A percentile compares a stretch with the other conserved stretches of the same genome.
These are phyloP conservation scores for Chaetomiaceae sp. DNA, from an alignment of 2,329 filamentous ascomycete genomes.

Conservation along the genomic window DNA sequence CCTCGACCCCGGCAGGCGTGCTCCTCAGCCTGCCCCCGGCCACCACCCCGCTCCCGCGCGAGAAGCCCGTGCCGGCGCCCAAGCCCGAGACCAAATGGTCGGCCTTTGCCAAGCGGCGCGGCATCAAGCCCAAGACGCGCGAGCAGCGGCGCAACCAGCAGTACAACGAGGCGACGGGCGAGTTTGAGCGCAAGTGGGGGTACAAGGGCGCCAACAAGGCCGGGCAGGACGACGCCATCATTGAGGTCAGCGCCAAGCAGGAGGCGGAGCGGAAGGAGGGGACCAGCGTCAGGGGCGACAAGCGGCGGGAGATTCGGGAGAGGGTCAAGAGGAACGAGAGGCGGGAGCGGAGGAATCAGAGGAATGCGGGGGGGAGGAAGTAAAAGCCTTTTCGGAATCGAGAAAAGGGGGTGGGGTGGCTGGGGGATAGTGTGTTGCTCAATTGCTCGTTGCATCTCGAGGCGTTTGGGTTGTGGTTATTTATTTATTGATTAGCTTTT, in stretches of 20 bases:
- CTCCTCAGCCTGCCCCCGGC: conserved; percentile 71
- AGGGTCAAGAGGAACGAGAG: conserved; percentile 66
- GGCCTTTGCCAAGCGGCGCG: conserved; percentile 93
- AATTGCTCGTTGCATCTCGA: not conserved
- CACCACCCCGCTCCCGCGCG: conserved; percentile 71
- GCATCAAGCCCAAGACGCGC: conserved; percentile 83
- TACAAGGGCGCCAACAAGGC: conserved; percentile 88
- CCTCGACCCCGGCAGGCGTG: conserved; percentile 64
- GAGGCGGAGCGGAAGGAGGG: conserved; percentile 61
- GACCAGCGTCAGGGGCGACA: conserved; percentile 57
- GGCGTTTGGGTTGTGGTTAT: conserved; percentile 1
- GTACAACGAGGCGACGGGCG: conserved; percentile 77
- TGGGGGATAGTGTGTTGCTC: no score
- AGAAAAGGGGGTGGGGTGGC: not conserved
- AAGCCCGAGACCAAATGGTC: conserved; percentile 92
- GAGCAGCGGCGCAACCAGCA: conserved; percentile 70
- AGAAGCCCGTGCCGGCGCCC: conserved; percentile 81
- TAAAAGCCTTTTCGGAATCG: not conserved
- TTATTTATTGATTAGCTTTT: not conserved
- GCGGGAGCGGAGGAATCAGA: conserved; percentile 63
- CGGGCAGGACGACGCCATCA: conserved; percentile 78
- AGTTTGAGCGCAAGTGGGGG: conserved; percentile 94
- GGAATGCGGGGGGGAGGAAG: conserved; percentile 35
- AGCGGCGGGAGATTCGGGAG: conserved; percentile 63
- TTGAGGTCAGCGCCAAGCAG: conserved; percentile 81